These are phyloP conservation scores for Abortiporus biennis DNA, from an alignment of 1,284 basidiomycete species.

Conservation along the genomic window DNA sequence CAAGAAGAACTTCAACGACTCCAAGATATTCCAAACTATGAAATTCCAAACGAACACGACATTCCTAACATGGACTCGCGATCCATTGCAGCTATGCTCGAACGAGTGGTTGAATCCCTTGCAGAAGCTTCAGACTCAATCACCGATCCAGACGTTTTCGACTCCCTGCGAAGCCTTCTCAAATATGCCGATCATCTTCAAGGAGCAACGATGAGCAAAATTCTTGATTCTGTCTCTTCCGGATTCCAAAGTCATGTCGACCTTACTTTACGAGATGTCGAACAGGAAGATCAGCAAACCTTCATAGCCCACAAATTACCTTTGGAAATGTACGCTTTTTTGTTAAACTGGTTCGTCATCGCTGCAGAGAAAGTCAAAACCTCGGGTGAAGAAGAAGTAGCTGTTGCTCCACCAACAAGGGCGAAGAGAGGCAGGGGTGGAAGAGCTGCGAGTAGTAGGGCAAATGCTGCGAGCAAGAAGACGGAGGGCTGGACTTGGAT, in stretches of 20 bases:
- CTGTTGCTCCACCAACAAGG: conserved; percentile 27
- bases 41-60: conserved; percentile 62
- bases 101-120: conserved; percentile 71
- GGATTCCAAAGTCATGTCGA: conserved; percentile 70
- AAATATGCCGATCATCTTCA: conserved; percentile 60
- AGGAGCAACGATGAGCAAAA: conserved; percentile 62
- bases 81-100: conserved; percentile 38
- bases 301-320: conserved; percentile 66
- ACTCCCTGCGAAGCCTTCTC: conserved; percentile 74
- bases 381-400: conserved; percentile 42
- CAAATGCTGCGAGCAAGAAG: conserved; percentile 41
- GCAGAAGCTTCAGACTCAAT: conserved; percentile 71
- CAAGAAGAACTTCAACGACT: conserved; percentile 70
- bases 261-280: conserved; percentile 55
- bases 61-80: conserved; percentile 40
- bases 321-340: conserved; percentile 85
- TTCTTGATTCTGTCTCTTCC: conserved; percentile 73
- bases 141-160: conserved; percentile 60
- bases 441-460: conserved; percentile 39
- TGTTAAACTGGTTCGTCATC: conserved; percentile 80
- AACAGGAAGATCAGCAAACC: conserved; percentile 65
- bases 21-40: conserved; percentile 51
- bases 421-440: conserved; percentile 55
- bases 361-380: conserved; percentile 71
- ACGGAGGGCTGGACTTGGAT: conserved; percentile 67